Evolutionary conservation across 1,284 basidiomycete genomes (phyloP), one percentile per base, ranked within the genome.

Genomic region (Rhodotorula sp.): DNA sequence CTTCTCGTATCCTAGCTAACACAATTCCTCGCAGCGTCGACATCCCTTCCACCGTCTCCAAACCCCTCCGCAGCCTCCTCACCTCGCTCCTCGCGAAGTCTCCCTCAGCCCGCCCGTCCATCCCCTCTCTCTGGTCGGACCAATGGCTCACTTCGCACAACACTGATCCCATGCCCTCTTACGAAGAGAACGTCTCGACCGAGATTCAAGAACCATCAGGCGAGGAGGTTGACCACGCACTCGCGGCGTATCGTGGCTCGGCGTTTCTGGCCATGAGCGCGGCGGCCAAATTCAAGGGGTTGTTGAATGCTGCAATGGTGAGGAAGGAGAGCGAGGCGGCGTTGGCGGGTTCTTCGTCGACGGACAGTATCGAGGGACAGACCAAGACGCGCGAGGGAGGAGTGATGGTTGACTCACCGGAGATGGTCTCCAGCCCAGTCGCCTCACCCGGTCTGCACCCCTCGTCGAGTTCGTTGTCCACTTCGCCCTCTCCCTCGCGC

Each of bases 121-220:
- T 83, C 74, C 54, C 65, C 2, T 74, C 79, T 15, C 73, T 84
- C 2, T 76, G 81, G 63, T 75, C 78, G 54, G 82, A 84, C 69
- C 65, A 78, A 0, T 84, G 82, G 82, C 75, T 82, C 26, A 83
- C 81, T 3, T 65, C 75, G 15, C 61, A 77, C 40, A 81, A 80
- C 3, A 34, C 72, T 26, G 70, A 79, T 28, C 80, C 80, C 16
- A 78, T 83, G 74, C 81, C 81, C 4, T 63, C 73, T 22, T 81
- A 82, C 40, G 80, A 81, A 56, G 82, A 82, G 67, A 72, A 83
- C 73, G 61, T 70, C 37, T 79, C 77, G 67, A 74, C 79, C 58
- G 77, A 80, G 47, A 80, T 83, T 53, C 79, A 79, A 61, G 81
- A 81, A 68, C 82, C 82, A 1, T 81, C 81, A 0, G 68, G 75